phyloP scores from a whole-genome alignment of 768 basidiomycete genomes.

The Tephrocybe rancida region DNA sequence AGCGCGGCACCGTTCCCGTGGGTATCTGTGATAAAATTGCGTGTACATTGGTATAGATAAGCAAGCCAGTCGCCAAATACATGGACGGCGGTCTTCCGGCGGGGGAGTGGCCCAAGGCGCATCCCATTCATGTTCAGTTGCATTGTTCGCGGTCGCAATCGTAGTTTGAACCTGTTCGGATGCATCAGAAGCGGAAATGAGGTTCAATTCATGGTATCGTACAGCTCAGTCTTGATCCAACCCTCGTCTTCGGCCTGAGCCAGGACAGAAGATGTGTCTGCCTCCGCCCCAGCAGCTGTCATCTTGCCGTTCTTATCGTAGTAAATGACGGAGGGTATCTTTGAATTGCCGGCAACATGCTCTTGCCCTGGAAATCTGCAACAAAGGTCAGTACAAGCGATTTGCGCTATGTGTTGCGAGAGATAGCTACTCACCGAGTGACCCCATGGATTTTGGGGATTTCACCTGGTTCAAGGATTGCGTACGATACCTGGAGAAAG shows the following conservation, averaged over 20 bases:
- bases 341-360: slow-evolving; percentile 83
- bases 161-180: slow-evolving; percentile 70
- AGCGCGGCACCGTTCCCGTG: slow-evolving; percentile 73
- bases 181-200: neutral
- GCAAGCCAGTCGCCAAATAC: slow-evolving; percentile 81
- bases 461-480: slow-evolving; percentile 80
- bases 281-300: slow-evolving; percentile 78
- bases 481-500: slow-evolving; percentile 64
- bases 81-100: slow-evolving; percentile 67
- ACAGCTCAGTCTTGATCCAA: slow-evolving; percentile 81
- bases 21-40: slow-evolving; percentile 78
- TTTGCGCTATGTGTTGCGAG: neutral
- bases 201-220: slow-evolving; percentile 27
- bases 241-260: slow-evolving; percentile 76
- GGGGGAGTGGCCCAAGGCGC: slow-evolving; percentile 69
- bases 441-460: slow-evolving; percentile 82
- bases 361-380: slow-evolving; percentile 81
- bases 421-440: slow-evolving; percentile 54
- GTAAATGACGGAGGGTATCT: slow-evolving; percentile 79
- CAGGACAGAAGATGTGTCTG: slow-evolving; percentile 57
- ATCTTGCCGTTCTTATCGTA: slow-evolving; percentile 68
- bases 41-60: slow-evolving; percentile 75
- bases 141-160: slow-evolving; percentile 77
- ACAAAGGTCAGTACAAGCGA: slow-evolving; percentile 16
- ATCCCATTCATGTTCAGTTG: slow-evolving; percentile 84